Evolutionary conservation across 2,329 filamentous ascomycete species (phyloP), one percentile per base, ranked within the genome.

Genomic region (Pezicula radicicola): DNA sequence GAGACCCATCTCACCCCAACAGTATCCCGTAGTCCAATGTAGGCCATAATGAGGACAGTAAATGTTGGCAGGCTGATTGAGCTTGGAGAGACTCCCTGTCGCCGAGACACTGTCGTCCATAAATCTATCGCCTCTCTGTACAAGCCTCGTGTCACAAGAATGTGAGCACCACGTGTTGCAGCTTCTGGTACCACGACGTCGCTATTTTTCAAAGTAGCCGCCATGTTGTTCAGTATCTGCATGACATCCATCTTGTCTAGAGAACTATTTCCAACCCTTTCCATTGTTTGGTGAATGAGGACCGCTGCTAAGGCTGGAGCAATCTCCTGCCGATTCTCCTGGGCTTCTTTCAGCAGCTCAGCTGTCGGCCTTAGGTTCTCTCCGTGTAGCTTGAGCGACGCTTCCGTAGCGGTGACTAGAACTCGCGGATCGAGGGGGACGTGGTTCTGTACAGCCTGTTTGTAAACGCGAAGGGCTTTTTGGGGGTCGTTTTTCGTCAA

Each of bases 1-100:
- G 63, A 48, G 8, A 64, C 57, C 62, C 61, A 66, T 13, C 54
- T 44, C 10, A 68, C 45, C 5, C 65, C 65, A n/a, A 37, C 30
- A 4, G 33, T 27, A 47, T 65, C 57, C 27, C 48, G 46, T 18
- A 63, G 44, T 6, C 44, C 49, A 10, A 66, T 57, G 44, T 65
- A 66, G 13, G 58, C 60, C 16, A 59, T 56, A 18, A 66, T 49
- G 36, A 68, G 60, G 7, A 60, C 58, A 6, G 55, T 65, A 4
- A 67, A 55, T n/a, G 50, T 60, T 5, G 49, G 33, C 13, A 67
- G 51, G 18, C 57, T 49, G 4, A 59, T 54, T 7, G 43, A 48
- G n/a, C 51, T 53, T 25, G 41, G 45, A 21, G 43, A 18, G n/a
- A 59, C 18, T 30, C 48, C 28, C 25, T 55, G 51, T 10, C 54